phyloP scores from a whole-genome alignment of 1,284 basidiomycete species.

The Apiotrichum domesticum region DNA sequence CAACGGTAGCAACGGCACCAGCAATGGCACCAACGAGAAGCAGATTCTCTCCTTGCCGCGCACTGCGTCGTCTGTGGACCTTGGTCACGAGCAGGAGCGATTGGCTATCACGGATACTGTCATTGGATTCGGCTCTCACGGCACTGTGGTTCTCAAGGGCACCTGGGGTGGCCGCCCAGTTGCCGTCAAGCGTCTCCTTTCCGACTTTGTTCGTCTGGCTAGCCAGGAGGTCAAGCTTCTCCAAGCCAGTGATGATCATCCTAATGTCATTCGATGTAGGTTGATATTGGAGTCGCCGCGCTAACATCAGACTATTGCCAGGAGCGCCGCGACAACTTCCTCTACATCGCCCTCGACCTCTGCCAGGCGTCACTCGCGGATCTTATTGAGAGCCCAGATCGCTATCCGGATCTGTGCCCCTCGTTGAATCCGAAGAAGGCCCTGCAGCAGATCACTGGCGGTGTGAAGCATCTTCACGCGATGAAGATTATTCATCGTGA shows the following conservation, averaged over 20 bases:
- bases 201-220: conserved; percentile 92
- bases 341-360: conserved; percentile 95
- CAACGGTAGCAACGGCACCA: background rate
- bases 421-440: conserved; percentile 86
- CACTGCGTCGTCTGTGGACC: conserved; percentile 27
- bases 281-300: conserved; percentile 8
- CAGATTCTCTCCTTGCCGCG: conserved; percentile 39
- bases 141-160: conserved; percentile 89
- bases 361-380: conserved; percentile 94
- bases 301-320: conserved; percentile 71
- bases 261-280: conserved; percentile 83
- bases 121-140: conserved; percentile 89
- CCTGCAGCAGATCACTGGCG: conserved; percentile 77
- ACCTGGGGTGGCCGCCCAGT: conserved; percentile 92
- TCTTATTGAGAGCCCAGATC: conserved; percentile 73
- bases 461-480: conserved; percentile 82
- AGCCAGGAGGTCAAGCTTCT: conserved; percentile 89
- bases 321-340: conserved; percentile 84
- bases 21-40: conserved; percentile 22
- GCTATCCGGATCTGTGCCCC: conserved; percentile 56
- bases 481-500: conserved; percentile 96
- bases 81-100: conserved; percentile 40
- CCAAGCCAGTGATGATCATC: conserved; percentile 95
- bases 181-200: conserved; percentile 90
- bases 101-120: conserved; percentile 68